These are phyloP conservation scores for Carpinus viminea DNA, from an alignment of 306 rosid genomes.

Conservation along the genomic window DNA sequence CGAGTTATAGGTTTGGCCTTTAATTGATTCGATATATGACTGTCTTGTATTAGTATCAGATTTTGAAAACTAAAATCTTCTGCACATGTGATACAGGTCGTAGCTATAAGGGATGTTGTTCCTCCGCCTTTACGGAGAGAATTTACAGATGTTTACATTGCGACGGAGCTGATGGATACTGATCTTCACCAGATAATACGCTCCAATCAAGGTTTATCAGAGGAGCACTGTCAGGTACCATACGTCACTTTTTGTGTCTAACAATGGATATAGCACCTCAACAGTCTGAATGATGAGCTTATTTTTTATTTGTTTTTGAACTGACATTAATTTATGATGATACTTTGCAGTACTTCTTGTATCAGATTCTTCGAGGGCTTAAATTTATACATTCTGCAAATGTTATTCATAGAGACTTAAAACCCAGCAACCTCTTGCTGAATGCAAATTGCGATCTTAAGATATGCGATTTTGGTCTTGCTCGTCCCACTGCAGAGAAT, in stretches of 20 bases:
- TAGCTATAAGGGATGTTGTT: slow-evolving; percentile 75
- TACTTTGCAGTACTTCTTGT: slow-evolving; percentile 90
- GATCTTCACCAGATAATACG: slow-evolving; percentile 98
- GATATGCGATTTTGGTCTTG: slow-evolving; percentile 96
- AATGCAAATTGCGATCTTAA: slow-evolving; percentile 93
- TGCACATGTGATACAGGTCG: slow-evolving; percentile 60
- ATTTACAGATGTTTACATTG: slow-evolving; percentile 82
- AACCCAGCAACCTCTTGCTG: slow-evolving; percentile 87
- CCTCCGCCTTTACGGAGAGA: slow-evolving; percentile 94
- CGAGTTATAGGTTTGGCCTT: not conserved
- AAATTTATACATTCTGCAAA: slow-evolving; percentile 93
- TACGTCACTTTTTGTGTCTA: not conserved
- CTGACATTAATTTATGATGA: slow-evolving; percentile 28
- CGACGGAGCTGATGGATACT: slow-evolving; percentile 88
- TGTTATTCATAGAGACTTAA: slow-evolving; percentile 88
- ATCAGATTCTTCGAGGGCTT: slow-evolving; percentile 93
- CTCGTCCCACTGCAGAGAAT: slow-evolving; percentile 77
- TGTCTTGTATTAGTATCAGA: not conserved
- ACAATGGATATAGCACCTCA: not conserved
- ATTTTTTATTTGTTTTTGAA: slow-evolving; percentile 8
- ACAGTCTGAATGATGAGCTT: not conserved
- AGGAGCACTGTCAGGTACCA: slow-evolving; percentile 90
- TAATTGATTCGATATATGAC: not conserved
- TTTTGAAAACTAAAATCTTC: slow-evolving; percentile 21
- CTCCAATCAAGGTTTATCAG: slow-evolving; percentile 84